Evolutionary conservation across 73 alveolate species (phyloP).

Genomic region (Urostyla sp.): DNA sequence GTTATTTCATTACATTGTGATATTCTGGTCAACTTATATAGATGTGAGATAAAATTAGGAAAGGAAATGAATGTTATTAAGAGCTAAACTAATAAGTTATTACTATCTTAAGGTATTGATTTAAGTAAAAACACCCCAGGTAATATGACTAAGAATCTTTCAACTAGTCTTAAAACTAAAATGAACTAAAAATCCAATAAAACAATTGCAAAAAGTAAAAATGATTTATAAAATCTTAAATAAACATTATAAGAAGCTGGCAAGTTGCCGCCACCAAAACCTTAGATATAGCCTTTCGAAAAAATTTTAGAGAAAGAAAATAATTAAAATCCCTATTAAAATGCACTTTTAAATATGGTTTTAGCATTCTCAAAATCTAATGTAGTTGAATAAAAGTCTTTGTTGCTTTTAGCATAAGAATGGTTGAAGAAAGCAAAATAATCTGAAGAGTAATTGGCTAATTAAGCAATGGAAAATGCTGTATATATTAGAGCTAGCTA

Average conservation of each 20-base stretch:
- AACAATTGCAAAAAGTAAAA: slow-evolving; percentile 83
- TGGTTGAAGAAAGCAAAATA: slow-evolving; percentile 71
- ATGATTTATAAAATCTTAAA: slow-evolving; percentile 84
- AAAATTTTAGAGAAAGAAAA: slow-evolving; percentile 67
- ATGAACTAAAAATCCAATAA: slow-evolving; percentile 82
- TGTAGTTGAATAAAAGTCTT: slow-evolving; percentile 68
- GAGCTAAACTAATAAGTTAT: slow-evolving; percentile 41
- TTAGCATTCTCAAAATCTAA: slow-evolving; percentile 74
- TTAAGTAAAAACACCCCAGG: slow-evolving; percentile 44
- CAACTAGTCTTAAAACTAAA: slow-evolving; percentile 65
- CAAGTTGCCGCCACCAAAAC: slow-evolving; percentile 91
- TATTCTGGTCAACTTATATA: slow-evolving; percentile 68
- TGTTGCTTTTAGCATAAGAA: slow-evolving; percentile 67
- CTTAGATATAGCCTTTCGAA: slow-evolving; percentile 78
- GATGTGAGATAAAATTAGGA: slow-evolving; percentile 74
- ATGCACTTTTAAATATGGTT: slow-evolving; percentile 71
- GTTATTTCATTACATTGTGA: slow-evolving; percentile 76
- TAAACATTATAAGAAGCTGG: slow-evolving; percentile 94
- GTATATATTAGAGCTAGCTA: slow-evolving; percentile 71
- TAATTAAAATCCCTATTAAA: slow-evolving; percentile 74
- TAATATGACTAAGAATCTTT: slow-evolving; percentile 57
- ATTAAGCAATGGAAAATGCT: slow-evolving; percentile 70
- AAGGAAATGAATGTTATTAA: slow-evolving; percentile 48
- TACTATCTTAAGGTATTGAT: slow-evolving; percentile 40
- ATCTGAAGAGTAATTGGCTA: slow-evolving; percentile 64